phyloP scores from a whole-genome alignment of 805 yeast species.

The Myxozyma sirexii region DNA sequence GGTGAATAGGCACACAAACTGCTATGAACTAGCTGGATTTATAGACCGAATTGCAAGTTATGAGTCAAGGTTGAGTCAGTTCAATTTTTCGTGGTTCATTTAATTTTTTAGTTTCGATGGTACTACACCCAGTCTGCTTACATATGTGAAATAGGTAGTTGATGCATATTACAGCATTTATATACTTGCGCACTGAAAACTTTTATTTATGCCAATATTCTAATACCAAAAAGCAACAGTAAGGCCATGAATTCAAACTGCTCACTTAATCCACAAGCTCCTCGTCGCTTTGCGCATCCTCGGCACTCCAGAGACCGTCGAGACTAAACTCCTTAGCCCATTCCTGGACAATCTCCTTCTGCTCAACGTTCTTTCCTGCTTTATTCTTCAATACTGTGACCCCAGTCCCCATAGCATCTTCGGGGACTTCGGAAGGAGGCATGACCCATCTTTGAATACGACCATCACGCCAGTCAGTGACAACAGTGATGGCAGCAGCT shows the following conservation, averaged over 20 bases:
- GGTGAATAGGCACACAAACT: conserved; percentile 3
- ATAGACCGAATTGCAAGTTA: background rate
- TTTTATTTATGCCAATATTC: background rate
- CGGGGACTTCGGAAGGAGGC: conserved; percentile 44
- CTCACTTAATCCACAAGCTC: background rate
- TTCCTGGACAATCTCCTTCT: conserved; percentile 76
- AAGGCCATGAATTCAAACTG: background rate
- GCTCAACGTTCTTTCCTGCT: conserved; percentile 54
- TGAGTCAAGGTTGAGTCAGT: background rate
- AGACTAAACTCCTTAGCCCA: conserved; percentile 96
- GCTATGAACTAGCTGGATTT: background rate
- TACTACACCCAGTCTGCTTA: background rate
- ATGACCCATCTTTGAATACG: conserved; percentile 87
- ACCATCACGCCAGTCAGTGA: conserved; percentile 98
- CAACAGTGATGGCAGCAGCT: conserved; percentile 77
- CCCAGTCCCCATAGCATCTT: conserved; percentile 42
- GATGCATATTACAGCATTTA: background rate
- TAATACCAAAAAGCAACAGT: background rate
- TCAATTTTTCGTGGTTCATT: background rate
- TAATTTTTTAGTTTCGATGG: background rate
- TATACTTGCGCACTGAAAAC: background rate
- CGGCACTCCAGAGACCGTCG: conserved; percentile 50
- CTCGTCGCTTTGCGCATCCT: conserved; percentile 14
- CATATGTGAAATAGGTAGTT: background rate
- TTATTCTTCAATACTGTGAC: conserved; percentile 47